Evolutionary conservation across 2,329 filamentous ascomycete species (phyloP).

Genomic region (Cladosporium cucumerinum): DNA sequence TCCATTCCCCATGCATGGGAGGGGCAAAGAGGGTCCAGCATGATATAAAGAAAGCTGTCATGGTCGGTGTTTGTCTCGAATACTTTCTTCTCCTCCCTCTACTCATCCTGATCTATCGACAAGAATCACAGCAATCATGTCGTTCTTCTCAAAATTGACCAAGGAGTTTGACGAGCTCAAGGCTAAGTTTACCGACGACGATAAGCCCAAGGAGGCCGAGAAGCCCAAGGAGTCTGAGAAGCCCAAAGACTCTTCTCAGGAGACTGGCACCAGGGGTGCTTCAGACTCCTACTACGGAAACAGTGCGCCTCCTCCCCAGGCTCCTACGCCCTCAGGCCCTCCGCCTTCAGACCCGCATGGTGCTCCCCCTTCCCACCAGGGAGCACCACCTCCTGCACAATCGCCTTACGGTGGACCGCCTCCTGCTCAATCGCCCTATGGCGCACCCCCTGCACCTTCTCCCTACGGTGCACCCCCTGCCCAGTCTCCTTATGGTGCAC

Average conservation of each 20-base stretch:
- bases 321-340: constrained; percentile 12
- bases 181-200: constrained; percentile 29
- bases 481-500: constrained; percentile 5
- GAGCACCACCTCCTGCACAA: constrained; percentile 21
- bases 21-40: constrained; percentile 9
- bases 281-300: constrained; percentile 16
- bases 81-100: not conserved
- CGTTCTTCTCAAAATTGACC: constrained; percentile 47
- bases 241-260: constrained; percentile 28
- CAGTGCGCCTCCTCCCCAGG: not conserved
- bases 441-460: constrained; percentile 1
- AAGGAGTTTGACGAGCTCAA: constrained; percentile 44
- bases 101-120: not conserved
- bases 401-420: constrained; percentile 9
- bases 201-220: constrained; percentile 33
- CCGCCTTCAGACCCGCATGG: constrained; percentile 1
- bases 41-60: constrained; percentile 16
- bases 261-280: constrained; percentile 21
- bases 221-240: constrained; percentile 31
- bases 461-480: not conserved
- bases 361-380: constrained; percentile 1
- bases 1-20: not conserved
- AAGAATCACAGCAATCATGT: constrained; percentile 32
- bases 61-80: constrained; percentile 2
- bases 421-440: constrained; percentile 8